A percentile compares a stretch with the other conserved stretches of the same genome.
These are phyloP conservation scores for Aspergillus sp. DNA, from an alignment of 2,329 filamentous ascomycete genomes.

Conservation along the genomic window DNA sequence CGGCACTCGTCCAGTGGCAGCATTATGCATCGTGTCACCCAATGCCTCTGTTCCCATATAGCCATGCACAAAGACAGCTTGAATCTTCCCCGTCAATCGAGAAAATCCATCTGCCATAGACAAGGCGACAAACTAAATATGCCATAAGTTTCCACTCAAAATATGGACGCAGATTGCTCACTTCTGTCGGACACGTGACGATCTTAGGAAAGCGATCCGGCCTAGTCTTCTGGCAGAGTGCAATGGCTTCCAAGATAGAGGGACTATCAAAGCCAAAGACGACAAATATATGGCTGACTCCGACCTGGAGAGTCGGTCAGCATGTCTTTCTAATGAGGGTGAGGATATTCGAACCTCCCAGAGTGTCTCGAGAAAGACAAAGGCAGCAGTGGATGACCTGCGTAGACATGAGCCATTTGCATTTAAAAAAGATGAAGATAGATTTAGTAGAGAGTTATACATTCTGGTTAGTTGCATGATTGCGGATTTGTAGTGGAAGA, in stretches of 20 bases:
- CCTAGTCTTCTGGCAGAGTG: constrained; percentile 63
- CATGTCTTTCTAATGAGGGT: too few species aligned
- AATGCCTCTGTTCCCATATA: constrained; percentile 75
- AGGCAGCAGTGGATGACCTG: constrained; percentile 60
- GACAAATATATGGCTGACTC: constrained; percentile 42
- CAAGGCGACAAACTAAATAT: constrained; percentile 61
- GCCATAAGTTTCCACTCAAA: not conserved
- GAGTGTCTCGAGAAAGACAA: constrained; percentile 73
- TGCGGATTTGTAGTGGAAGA: too few species aligned
- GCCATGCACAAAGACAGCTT: constrained; percentile 68
- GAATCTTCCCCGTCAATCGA: constrained; percentile 60
- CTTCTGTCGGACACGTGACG: constrained; percentile 71
- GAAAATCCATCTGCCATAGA: constrained; percentile 78
- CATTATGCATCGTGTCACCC: constrained; percentile 73
- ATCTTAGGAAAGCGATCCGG: constrained; percentile 61
- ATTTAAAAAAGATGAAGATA: too few species aligned
- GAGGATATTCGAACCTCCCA: constrained; percentile 55
- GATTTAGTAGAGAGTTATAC: too few species aligned
- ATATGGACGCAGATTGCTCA: not conserved
- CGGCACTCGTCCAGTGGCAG: constrained; percentile 64
- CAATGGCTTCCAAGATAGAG: constrained; percentile 70
- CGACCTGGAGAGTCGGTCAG: constrained; percentile 4
- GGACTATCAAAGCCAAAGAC: constrained; percentile 55
- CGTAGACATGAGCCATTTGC: too few species aligned
- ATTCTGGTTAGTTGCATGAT: too few species aligned